Evolutionary conservation across 1,139 yeast genomes (phyloP).

Genomic region (Pichia terricola): DNA sequence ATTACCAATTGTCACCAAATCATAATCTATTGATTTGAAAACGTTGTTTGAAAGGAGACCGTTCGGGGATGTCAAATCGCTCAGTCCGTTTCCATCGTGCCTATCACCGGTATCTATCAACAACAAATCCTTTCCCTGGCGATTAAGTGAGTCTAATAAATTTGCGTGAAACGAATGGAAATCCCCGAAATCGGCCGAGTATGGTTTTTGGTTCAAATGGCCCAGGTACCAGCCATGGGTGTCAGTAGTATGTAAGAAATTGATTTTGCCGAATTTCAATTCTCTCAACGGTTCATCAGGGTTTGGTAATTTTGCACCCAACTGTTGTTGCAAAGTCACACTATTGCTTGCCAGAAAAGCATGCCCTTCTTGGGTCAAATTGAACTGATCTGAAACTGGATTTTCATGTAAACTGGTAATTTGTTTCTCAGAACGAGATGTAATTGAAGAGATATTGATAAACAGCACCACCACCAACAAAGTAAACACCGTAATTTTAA

Average conservation of each 20-base stretch:
- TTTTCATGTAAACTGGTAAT: no score
- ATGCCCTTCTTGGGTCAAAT: no score
- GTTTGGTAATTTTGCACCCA: slow-evolving; percentile 19
- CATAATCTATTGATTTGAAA: slow-evolving; percentile 62
- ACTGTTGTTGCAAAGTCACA: slow-evolving; percentile 13
- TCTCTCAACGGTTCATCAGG: slow-evolving; percentile 32
- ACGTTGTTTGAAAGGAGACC: slow-evolving; percentile 56
- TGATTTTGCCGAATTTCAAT: slow-evolving; percentile 58
- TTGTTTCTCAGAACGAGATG: no score
- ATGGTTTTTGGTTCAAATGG: slow-evolving; percentile 64
- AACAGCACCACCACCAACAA: no score
- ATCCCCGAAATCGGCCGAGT: slow-evolving; percentile 91
- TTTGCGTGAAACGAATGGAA: slow-evolving; percentile 58
- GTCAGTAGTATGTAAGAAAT: slow-evolving; percentile 88
- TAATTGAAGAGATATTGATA: no score
- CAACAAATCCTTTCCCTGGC: slow-evolving; percentile 49
- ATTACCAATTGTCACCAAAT: slow-evolving; percentile 78
- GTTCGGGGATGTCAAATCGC: slow-evolving; percentile 61
- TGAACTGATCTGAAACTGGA: no score
- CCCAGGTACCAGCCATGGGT: slow-evolving; percentile 96
- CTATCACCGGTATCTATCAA: slow-evolving; percentile 87
- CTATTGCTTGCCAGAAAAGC: no score
- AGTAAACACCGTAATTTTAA: no score
- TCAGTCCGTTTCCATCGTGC: slow-evolving; percentile 87
- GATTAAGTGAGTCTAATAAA: slow-evolving; percentile 37